Base-by-base conservation (phyloP, 2,329 filamentous ascomycete species). In the Calonectria multiphialidica region DNA sequence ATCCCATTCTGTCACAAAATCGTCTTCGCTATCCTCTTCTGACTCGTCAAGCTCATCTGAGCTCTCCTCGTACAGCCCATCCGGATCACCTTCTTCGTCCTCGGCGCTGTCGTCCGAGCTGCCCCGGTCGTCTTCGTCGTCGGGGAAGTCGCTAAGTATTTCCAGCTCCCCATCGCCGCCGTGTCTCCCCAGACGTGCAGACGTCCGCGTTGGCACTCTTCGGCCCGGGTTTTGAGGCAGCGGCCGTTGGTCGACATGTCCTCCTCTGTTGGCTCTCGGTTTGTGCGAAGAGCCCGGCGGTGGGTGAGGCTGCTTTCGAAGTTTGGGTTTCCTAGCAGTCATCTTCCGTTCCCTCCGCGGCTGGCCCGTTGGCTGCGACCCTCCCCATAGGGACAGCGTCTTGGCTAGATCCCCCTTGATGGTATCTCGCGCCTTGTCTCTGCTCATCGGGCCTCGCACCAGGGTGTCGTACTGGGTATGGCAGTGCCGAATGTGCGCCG, bases 401-500 rank as follows among this genome's bases (percentile, higher is more conserved):
- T 49, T 33, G 7, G 13, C n/a, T 10, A 33, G 21, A 8, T 67
- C 47, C 4, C n/a, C 30, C 18, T 63, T 61, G 40, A 71, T 71
- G 13, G 47, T 18, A 7, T 33, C n/a, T 6, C 69, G 55, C 3
- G 69, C 69, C 3, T 64, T 55, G 0, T 63, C 13, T 23, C 57
- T 67, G 18, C 28, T 55, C 64, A 63, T 67, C 1, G 44, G 50
- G 1, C 55, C 69, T 57, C 69, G 40, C 7, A 71, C 37, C 28
- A 71, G 40, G 2, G 16, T 23, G 7, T 67, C 69, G 47, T 71
- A 71, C 10, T 57, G 2, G 1, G 69, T 71, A 25, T 71, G 69
- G 9, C 55, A 66, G 49, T 71, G 69, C 12, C 69, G 45, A 23
- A 71, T 44, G 45, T 71, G 69, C 18, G 69, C 69, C 18, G 45